Base-by-base conservation (phyloP, 805 yeast genomes). In the Ogataea degrootiae region DNA sequence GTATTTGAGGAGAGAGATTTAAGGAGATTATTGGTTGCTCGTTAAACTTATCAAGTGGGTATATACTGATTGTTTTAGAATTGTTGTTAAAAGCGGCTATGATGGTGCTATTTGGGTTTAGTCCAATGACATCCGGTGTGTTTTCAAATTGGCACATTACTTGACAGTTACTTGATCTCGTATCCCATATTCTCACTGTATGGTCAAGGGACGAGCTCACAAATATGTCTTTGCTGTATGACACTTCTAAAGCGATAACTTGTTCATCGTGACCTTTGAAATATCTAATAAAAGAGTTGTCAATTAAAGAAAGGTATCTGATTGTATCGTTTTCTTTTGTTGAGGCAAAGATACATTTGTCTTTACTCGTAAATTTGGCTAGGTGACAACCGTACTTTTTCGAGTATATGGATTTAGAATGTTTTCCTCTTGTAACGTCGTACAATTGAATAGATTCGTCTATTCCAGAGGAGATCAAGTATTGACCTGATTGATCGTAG, bases 341-440 rank as follows among this genome's bases (percentile, higher is more conserved):
- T 5, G 96, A 86, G 1, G 95, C 90, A 61, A 86, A 87, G 2
- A 67, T 47, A 15, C 92, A 72, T 58, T 94, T 84, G 56, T 83
- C 82, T 19, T 61, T 47, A 77, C 74, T 95, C 1, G 96, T 82
- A 64, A 94, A 94, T 41, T 81, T 74, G 2, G 96, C 97, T 36
- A 87, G 67, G 59, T 88, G 90, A 48, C 90, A 87, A 1, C 99
- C 99, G 58, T 94, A 94, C 61, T 94, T 94, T 68, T 90, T 91
- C 29, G 94, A 83, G 49, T 79, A 83, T 8, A 87, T 76, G 4
- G 89, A 79, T 56, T 83, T 86, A 39, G 75, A 58, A 52, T 82
- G 85, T 45, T 76, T 72, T 6, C 97, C 97, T 50, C 76, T 75
- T 34, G 77, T 68, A 17, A 77, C 70, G 66, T 92, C 96, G 63